Base-by-base conservation (phyloP, 2,329 filamentous ascomycete genomes). In the Sporothrix inflata region DNA sequence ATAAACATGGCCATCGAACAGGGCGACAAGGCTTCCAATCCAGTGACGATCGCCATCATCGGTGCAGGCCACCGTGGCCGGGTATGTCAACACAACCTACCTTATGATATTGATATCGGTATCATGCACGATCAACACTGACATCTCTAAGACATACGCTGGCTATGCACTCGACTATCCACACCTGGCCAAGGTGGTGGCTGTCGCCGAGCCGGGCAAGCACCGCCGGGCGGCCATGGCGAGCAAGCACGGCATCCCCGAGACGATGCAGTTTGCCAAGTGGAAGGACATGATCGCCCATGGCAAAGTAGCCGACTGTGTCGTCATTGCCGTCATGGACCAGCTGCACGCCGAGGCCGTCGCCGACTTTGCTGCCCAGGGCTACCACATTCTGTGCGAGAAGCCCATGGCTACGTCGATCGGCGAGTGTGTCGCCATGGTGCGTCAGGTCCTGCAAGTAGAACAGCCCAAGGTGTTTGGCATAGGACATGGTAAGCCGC, bases 381-480 rank as follows among this genome's bases (percentile, higher is more conserved):
- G 61, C 21, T 66, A 65, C 61, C 61, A 66, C 42, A 66, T 66
- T 21, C 7, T 47, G 61, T 66, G 61, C 61, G 61, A 66, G 16
- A 49, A 49, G 61, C 60, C 61, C 24, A 66, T 66, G 61, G 61
- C 61, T 5, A 66, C 61, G 34, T 47, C 60, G 9, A 63, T 45
- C 42, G 34, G 60, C 60, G 60, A 63, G 34, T 63, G 60, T 11
- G 38, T 61, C 9, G 60, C 60, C n/a, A 63, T 63, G 60, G 60
- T 63, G 38, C 7, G 38, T 4, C 24, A 42, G 5, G 60, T 63
- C 1, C 1, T 42, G 38, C 11, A 38, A 11, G 57, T 61, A 1
- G 57, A 61, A 9, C n/a, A 61, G 57, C 57, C 57, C 2, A 61
- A 61, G 21, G 57, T 61, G 30, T 61, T 61, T 61, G 57, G 57